phyloP scores from a whole-genome alignment of 805 yeast species.

The Yamadazyma paraphyllophila region DNA sequence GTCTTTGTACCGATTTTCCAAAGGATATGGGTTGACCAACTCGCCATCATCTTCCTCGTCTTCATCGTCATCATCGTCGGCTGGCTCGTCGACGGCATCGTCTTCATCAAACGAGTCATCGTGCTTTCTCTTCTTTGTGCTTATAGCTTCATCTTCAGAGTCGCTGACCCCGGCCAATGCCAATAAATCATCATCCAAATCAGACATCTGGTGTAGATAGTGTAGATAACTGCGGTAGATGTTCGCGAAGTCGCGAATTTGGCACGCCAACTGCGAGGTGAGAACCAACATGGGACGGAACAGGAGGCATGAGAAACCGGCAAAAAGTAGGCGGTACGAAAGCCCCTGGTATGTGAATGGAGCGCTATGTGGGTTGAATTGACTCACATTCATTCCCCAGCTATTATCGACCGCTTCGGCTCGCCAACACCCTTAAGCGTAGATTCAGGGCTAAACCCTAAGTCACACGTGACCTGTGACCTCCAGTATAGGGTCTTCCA shows the following conservation, averaged over 20 bases:
- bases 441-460: constrained; percentile 3
- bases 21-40: constrained; percentile 76
- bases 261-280: no score
- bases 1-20: constrained; percentile 87
- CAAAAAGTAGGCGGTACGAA: no score
- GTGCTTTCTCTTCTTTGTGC: constrained; percentile 29
- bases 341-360: no score
- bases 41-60: constrained; percentile 36
- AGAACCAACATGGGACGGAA: no score
- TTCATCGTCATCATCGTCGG: constrained; percentile 28
- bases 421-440: no score
- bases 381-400: no score
- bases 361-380: no score
- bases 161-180: constrained; percentile 77
- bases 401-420: no score
- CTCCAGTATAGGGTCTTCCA: no score
- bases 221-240: not conserved
- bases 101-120: constrained; percentile 12
- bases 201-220: constrained; percentile 53
- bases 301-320: no score
- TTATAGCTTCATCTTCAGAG: constrained; percentile 17
- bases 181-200: constrained; percentile 88
- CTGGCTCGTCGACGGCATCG: constrained; percentile 18
- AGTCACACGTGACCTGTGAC: constrained; percentile 5
- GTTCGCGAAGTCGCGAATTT: not conserved